Percentiles rank a stretch among this genome's conserved stretches.
Conservation (phyloP, 108 stramenopile genomes). For the Pseudonitzschia multiseries region DNA sequence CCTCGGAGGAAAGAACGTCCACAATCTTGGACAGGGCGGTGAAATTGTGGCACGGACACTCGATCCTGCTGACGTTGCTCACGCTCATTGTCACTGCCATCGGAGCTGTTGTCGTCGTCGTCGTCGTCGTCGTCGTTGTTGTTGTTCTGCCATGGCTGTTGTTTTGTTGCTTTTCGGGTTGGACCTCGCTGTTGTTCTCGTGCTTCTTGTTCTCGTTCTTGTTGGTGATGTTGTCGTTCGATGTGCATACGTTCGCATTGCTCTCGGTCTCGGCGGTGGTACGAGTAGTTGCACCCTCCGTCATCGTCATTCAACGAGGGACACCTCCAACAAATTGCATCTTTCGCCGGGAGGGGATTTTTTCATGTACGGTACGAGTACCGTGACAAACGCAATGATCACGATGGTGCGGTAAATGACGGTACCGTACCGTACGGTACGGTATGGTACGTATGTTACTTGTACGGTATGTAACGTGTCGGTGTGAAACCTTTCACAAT, state of each 20-base stretch:
- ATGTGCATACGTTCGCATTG: background rate
- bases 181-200: background rate
- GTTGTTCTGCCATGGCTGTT: background rate
- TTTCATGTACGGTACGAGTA: too few relatives aligned
- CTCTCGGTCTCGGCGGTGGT: background rate
- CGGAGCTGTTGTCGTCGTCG: background rate
- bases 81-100: too few relatives aligned
- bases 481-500: too few relatives aligned
- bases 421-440: too few relatives aligned
- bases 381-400: too few relatives aligned
- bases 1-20: conserved; percentile 18
- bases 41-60: conserved; percentile 37
- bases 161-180: background rate
- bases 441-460: too few relatives aligned
- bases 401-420: too few relatives aligned
- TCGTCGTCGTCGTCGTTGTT: background rate
- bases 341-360: too few relatives aligned
- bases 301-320: background rate
- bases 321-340: too few relatives aligned
- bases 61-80: conserved; percentile 22
- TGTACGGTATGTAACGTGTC: too few relatives aligned
- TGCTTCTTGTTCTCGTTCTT: background rate
- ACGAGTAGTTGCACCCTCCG: background rate
- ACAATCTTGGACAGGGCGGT: conserved; percentile 35
- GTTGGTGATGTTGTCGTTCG: background rate